Evolutionary conservation across 2,329 filamentous ascomycete genomes (phyloP).

Genomic region (Orbilia brochopaga): DNA sequence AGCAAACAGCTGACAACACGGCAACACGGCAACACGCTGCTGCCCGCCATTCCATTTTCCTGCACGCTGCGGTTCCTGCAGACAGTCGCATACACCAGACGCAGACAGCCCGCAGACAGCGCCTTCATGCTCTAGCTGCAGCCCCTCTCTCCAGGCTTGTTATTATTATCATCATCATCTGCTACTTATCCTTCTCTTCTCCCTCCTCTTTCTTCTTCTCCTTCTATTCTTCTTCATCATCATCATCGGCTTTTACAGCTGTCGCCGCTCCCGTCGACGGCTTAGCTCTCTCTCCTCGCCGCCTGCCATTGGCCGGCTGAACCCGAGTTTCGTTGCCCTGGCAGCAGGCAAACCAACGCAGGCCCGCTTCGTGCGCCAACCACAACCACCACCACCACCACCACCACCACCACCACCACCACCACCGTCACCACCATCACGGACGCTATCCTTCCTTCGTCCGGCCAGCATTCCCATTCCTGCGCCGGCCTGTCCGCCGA

Average conservation of each 20-base stretch:
- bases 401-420: slow-evolving; percentile 19
- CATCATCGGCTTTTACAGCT: background rate
- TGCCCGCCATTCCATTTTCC: background rate
- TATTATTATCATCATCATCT: too few relatives aligned
- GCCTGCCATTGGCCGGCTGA: slow-evolving; percentile 20
- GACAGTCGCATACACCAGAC: too few relatives aligned
- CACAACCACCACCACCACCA: slow-evolving; percentile 25
- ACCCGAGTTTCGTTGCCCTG: slow-evolving; percentile 40
- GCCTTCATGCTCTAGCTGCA: too few relatives aligned
- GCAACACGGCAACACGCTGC: background rate
- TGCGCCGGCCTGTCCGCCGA: too few relatives aligned
- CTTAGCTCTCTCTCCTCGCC: background rate
- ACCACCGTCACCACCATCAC: too few relatives aligned
- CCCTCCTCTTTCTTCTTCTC: background rate
- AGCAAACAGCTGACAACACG: background rate
- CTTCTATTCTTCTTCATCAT: slow-evolving; percentile 10
- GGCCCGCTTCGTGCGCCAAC: background rate
- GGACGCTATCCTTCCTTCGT: background rate
- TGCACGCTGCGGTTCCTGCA: slow-evolving; percentile 23
- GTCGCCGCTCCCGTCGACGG: background rate
- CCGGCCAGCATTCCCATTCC: slow-evolving; percentile 12
- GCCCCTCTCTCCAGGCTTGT: slow-evolving; percentile 2
- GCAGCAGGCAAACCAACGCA: slow-evolving; percentile 42
- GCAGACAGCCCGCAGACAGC: too few relatives aligned
- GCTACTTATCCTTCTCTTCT: slow-evolving; percentile 17